Base-by-base conservation (phyloP, 805 yeast species). In the Teunomyces lycoperdinae region DNA sequence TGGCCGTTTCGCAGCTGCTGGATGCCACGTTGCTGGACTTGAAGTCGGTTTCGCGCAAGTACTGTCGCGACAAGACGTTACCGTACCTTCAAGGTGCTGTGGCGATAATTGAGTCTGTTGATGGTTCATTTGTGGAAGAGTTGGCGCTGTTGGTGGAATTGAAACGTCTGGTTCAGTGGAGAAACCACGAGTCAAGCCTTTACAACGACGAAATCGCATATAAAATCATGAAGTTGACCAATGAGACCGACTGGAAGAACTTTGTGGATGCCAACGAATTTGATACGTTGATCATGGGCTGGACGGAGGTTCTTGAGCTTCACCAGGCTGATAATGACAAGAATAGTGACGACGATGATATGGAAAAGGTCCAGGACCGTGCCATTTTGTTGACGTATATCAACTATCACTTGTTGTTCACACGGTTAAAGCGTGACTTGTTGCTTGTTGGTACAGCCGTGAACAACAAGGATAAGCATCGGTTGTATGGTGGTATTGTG, bases 371-470 rank as follows among this genome's bases (percentile, higher is more conserved):
- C 42, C 89, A 89, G 63, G 81, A 84, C 54, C 78, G 84, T 50
- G 88, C 90, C 58, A 83, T 92, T 53, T 66, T 90, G 38, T 70
- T 81, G 48, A 87, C 97, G 0, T 92, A 78, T 64, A 79, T 90
- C 57, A 82, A 80, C 57, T 92, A 86, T 69, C 79, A 82, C 56
- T 70, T 80, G 51, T 67, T 86, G 41, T 70, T 86, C 48, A 77
- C 85, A 30, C 80, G 88, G 51, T 77, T 89, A 43, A 79, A 82
- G 61, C 83, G 98, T 68, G 97, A 89, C 57, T 64, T 74, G 50
- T 58, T 76, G 17, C 66, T 85, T 35, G 70, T 80, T 40, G 64
- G 61, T 10, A 69, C 42, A 54, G 52, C 63, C 9, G 50, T 65
- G 60, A 6, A 50, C 39, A 58, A 67, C 42, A 72, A 69, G 48